A percentile compares a stretch with the other conserved stretches of the same genome.
Conservation (phyloP, 2,329 filamentous ascomycete species). For the Aspergillus bombycis region DNA sequence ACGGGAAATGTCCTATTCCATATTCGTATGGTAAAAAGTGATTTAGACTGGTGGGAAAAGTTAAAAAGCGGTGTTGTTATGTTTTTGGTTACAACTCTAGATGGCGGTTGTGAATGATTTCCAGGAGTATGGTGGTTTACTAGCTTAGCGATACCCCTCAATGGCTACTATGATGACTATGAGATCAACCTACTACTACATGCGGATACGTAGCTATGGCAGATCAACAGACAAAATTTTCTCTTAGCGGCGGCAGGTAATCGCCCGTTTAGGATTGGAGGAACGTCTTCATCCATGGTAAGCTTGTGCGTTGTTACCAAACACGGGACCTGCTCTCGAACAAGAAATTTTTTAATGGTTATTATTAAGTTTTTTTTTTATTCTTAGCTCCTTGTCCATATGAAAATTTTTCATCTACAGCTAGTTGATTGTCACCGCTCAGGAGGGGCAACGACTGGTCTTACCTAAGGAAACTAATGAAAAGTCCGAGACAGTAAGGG, state of each 20-base stretch:
- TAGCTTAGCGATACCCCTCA: slow-evolving; percentile 16
- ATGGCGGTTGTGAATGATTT: not conserved
- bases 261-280: slow-evolving; percentile 17
- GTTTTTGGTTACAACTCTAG: not conserved
- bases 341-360: not conserved
- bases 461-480: not conserved
- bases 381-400: not conserved
- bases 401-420: not conserved
- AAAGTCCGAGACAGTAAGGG: not conserved
- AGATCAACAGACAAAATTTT: slow-evolving; percentile 16
- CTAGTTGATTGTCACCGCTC: not conserved
- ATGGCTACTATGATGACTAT: slow-evolving; percentile 7
- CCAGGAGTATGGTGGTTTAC: not conserved
- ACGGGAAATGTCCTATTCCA: not conserved
- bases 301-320: slow-evolving; percentile 15
- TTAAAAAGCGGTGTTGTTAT: not conserved
- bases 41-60: too few relatives aligned
- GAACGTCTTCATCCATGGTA: slow-evolving; percentile 13
- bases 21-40: not conserved
- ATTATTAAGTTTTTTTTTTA: too few relatives aligned
- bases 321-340: not conserved
- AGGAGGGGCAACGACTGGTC: not conserved
- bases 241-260: slow-evolving; percentile 18
- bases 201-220: slow-evolving; percentile 11
- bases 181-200: not conserved